Base-by-base conservation (phyloP, 78 protist species). In the Cavenderia fasciculata region DNA sequence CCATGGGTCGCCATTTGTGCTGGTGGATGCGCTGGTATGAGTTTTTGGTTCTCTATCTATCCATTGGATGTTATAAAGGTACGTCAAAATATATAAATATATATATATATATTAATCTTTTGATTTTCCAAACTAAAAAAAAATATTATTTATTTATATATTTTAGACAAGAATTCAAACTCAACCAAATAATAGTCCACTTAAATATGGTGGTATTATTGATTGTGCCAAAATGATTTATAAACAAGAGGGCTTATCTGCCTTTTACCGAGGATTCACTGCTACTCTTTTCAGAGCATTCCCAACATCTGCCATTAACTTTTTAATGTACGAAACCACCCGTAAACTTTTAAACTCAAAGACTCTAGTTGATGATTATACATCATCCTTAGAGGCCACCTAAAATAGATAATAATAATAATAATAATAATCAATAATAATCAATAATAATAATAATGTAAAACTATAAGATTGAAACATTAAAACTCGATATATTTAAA, bases 31-130 rank as follows among this genome's bases (percentile, higher is more conserved):
- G 85, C 93, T 27, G 93, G 93, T 18, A 57, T 74, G 76, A 41
- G 74, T 38, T 87, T 76, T 44, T 87, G 93, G 93, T 27, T 38
- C 19, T 54, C 78, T 14, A 87, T 87, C 18, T 87, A 87, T 34
- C 93, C 93, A 18, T 40, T 87, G 34, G 93, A 87, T 59, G 93
- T 87, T 5, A 75, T 87, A 21, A 87, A 87, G 44, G 63, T 70
- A 12, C 25, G 79, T 29, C 31, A n/a, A n/a, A n/a, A 34, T 11
- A 59, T 7, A 59, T 11, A 59, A 59, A n/a, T n/a, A n/a, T n/a
- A n/a, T n/a, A n/a, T n/a, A n/a, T n/a, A n/a, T n/a, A n/a, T n/a
- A n/a, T n/a, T n/a, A n/a, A n/a, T n/a, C n/a, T n/a, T n/a, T n/a
- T n/a, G n/a, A n/a, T n/a, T n/a, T n/a, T n/a, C n/a, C 33, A 14